Evolutionary conservation across 2,329 filamentous ascomycete species (phyloP).

Genomic region (Geosmithia flava): DNA sequence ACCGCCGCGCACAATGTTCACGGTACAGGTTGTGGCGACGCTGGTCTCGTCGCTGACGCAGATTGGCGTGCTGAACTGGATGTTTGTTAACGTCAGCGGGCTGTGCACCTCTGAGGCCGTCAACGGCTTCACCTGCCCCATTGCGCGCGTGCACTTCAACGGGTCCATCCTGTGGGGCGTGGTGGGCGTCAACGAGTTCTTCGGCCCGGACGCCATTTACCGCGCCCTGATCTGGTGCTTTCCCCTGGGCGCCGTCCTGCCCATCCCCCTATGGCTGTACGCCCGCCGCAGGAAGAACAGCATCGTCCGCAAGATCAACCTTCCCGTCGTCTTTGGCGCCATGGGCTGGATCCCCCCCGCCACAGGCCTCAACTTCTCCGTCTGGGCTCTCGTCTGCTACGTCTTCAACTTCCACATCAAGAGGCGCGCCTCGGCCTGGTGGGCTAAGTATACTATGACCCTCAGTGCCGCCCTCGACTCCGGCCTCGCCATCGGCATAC

Average conservation of each 20-base stretch:
- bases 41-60: conserved; percentile 69
- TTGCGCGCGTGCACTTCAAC: conserved; percentile 82
- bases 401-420: conserved; percentile 70
- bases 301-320: conserved; percentile 63
- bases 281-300: conserved; percentile 45
- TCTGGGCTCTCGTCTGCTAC: conserved; percentile 78
- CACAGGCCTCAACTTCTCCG: conserved; percentile 75
- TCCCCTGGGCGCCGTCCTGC: conserved; percentile 61
- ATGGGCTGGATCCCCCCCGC: conserved; percentile 81
- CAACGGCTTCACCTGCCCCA: conserved; percentile 79
- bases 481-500: conserved; percentile 68
- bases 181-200: conserved; percentile 72
- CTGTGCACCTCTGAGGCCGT: conserved; percentile 72
- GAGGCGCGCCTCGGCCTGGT: conserved; percentile 61
- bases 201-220: conserved; percentile 65
- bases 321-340: conserved; percentile 73
- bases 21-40: conserved; percentile 66
- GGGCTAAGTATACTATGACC: conserved; percentile 88
- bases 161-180: conserved; percentile 85
- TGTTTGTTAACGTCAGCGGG: conserved; percentile 64
- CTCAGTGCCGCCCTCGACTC: conserved; percentile 74
- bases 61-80: conserved; percentile 80
- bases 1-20: conserved; percentile 64
- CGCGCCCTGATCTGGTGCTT: conserved; percentile 72
- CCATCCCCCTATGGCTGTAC: conserved; percentile 63